A percentile compares a stretch with the other conserved stretches of the same genome.
phyloP scores from a whole-genome alignment of 106 monocot species.

The Allium sativum region DNA sequence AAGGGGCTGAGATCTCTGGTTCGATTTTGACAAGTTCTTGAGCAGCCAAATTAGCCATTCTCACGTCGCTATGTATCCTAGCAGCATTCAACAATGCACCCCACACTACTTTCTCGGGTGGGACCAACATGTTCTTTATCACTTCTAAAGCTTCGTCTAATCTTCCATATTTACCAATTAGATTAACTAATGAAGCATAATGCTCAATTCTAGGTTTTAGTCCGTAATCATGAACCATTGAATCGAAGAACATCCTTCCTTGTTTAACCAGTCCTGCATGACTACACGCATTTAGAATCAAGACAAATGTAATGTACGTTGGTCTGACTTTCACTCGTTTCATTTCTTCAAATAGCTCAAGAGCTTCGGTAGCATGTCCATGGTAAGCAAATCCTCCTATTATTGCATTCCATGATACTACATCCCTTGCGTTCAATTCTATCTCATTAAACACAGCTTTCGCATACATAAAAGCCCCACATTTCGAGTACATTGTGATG shows the following conservation, averaged over 20 bases:
- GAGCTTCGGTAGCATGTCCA: slow-evolving; percentile 48
- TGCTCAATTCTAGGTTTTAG: slow-evolving; percentile 56
- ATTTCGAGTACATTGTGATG: slow-evolving; percentile 81
- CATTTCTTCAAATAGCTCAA: slow-evolving; percentile 55
- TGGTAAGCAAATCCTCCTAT: slow-evolving; percentile 73
- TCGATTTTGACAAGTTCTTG: slow-evolving; percentile 47
- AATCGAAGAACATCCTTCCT: slow-evolving; percentile 53
- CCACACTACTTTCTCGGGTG: slow-evolving; percentile 70
- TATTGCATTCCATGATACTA: slow-evolving; percentile 87
- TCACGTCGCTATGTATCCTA: slow-evolving; percentile 41
- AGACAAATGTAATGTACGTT: slow-evolving; percentile 72
- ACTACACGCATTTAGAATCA: slow-evolving; percentile 64
- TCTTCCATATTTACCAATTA: slow-evolving; percentile 60
- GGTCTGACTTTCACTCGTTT: slow-evolving; percentile 38
- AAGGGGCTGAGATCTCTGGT: slow-evolving; percentile 60
- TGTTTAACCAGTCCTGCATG: slow-evolving; percentile 65
- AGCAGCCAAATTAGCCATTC: slow-evolving; percentile 46
- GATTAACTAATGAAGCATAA: slow-evolving; percentile 80
- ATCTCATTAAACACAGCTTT: slow-evolving; percentile 44
- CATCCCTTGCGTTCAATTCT: slow-evolving; percentile 20
- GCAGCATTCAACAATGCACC: slow-evolving; percentile 82
- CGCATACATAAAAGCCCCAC: slow-evolving; percentile 48
- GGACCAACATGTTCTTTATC: slow-evolving; percentile 44
- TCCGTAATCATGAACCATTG: slow-evolving; percentile 57
- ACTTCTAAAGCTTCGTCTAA: slow-evolving; percentile 66